These are phyloP conservation scores for Suillus hirtellus DNA, from an alignment of 768 basidiomycete species.

Conservation along the genomic window DNA sequence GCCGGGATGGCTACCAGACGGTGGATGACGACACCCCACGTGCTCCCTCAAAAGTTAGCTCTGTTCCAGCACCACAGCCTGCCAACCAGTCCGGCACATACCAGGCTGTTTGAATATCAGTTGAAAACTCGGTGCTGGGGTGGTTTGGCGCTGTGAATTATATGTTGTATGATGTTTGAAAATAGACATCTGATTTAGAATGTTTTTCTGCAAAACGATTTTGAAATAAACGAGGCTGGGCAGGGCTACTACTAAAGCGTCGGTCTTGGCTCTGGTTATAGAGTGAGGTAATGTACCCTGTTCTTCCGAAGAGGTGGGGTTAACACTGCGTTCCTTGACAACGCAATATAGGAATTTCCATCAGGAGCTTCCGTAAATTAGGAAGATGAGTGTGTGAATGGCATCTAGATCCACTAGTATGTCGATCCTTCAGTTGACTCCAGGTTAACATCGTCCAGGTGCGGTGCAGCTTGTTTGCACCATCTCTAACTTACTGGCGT, in stretches of 20 bases:
- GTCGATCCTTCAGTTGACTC: slow-evolving; percentile 1
- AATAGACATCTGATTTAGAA: not conserved
- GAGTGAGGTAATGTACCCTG: slow-evolving; percentile 5
- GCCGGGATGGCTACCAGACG: slow-evolving; percentile 60
- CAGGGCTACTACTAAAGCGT: not conserved
- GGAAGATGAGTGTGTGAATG: slow-evolving; percentile 12
- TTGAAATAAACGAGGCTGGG: not conserved
- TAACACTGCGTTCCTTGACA: slow-evolving; percentile 2
- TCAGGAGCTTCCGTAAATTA: not conserved
- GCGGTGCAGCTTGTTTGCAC: not conserved
- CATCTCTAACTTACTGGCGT: not conserved
- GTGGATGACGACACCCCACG: slow-evolving; percentile 53
- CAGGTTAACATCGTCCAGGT: not conserved
- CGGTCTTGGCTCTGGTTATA: not conserved
- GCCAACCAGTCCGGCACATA: slow-evolving; percentile 3
- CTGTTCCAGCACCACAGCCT: slow-evolving; percentile 3
- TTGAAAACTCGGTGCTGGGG: not conserved
- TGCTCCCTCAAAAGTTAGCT: slow-evolving; percentile 4
- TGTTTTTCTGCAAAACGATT: not conserved
- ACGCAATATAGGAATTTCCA: slow-evolving; percentile 4
- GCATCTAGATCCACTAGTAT: slow-evolving; percentile 11
- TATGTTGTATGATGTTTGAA: not conserved
- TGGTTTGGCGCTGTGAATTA: not conserved
- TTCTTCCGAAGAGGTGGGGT: not conserved
- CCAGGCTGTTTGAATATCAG: not conserved